phyloP scores from a whole-genome alignment of 176 grass and related monocot genomes.

The Oryza australiensis region DNA sequence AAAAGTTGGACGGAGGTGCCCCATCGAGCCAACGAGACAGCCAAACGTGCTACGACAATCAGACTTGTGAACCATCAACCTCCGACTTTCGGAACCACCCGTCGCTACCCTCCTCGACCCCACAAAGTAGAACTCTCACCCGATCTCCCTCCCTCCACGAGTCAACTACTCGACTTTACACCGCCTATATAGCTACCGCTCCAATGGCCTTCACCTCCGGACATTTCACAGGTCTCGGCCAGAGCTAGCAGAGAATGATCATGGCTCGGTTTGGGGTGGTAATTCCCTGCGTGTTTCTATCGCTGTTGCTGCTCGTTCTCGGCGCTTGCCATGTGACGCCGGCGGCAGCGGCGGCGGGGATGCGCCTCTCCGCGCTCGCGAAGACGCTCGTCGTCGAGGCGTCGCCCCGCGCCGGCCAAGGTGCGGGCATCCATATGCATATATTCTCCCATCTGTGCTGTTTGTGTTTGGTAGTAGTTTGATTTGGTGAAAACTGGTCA shows the following conservation, averaged over 20 bases:
- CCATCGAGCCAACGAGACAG: neutral
- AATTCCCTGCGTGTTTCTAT: no score
- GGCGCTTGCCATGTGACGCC: slow-evolving; percentile 7
- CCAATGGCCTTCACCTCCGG: neutral
- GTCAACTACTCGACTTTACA: neutral
- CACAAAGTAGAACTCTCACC: neutral
- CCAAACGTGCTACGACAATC: neutral
- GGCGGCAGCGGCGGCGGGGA: slow-evolving; percentile 9
- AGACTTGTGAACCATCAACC: neutral
- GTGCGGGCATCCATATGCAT: slow-evolving; percentile 14
- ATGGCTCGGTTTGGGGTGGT: neutral
- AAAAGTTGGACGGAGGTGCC: no score
- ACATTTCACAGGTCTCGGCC: no score
- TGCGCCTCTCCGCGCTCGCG: slow-evolving; percentile 44
- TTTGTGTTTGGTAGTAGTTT: no score
- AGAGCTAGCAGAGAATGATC: no score
- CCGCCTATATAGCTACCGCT: neutral
- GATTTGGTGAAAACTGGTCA: no score
- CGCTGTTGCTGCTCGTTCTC: slow-evolving; percentile 19
- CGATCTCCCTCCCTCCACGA: neutral
- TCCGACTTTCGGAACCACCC: neutral
- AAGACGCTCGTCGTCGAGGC: slow-evolving; percentile 53
- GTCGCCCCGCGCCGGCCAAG: slow-evolving; percentile 47
- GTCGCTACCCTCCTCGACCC: neutral
- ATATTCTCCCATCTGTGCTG: no score